Evolutionary conservation across 305 asterid species (phyloP), one percentile per base, ranked within the genome.

Genomic region (Caryopteris hybrid): DNA sequence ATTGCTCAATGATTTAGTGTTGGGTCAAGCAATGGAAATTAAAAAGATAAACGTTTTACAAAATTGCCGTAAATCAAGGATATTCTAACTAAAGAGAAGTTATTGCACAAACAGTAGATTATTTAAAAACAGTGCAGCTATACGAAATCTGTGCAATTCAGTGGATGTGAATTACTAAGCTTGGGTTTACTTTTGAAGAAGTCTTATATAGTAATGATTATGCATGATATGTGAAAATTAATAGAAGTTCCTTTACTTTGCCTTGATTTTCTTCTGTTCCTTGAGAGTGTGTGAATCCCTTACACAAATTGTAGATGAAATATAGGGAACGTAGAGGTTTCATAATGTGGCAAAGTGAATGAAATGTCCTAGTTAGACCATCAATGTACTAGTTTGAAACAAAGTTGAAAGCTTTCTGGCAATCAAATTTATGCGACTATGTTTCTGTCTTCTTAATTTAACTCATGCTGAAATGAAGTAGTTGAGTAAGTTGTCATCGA

Each of bases 1-100:
- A 55, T 52, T 78, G 63, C 43, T 74, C 66, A 23, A 21, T 59
- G 61, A 42, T 60, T 67, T n/a, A n/a, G n/a, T n/a, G n/a, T n/a
- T n/a, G n/a, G n/a, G n/a, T n/a, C n/a, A n/a, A n/a, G n/a, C n/a
- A n/a, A n/a, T n/a, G n/a, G 18, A 23, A 61, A 56, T 34, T 48
- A 34, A 29, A 69, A 68, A 52, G 5, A 5, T n/a, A 72, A 41
- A 10, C 39, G 42, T 56, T 5, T 59, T 53, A 42, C 54, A 36
- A 29, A 69, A 31, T 38, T 17, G 38, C 57, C 33, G n/a, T 48
- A 21, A 41, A 22, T 58, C 14, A 52, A 41, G 39, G 56, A 54
- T 61, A 52, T 55, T 74, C 13, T 16, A 22, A 55, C 39, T 1
- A 6, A 10, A 52, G 27, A 12, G 25, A 74, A 65, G n/a, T 41